These are phyloP conservation scores for Acrocalymma vagum DNA, from an alignment of 2,329 filamentous ascomycete genomes.

Conservation along the genomic window DNA sequence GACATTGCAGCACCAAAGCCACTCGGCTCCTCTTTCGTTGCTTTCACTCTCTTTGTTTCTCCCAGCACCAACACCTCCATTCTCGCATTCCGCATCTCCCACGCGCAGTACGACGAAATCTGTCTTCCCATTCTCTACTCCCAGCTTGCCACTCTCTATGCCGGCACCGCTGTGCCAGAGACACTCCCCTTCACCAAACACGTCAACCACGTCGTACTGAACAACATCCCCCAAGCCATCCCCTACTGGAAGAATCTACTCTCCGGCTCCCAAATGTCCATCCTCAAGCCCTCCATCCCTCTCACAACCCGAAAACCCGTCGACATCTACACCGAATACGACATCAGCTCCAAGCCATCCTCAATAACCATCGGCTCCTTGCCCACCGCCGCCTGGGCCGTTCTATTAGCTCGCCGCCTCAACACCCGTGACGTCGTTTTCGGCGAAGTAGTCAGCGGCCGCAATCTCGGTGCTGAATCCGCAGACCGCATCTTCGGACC, in stretches of 20 bases:
- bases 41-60: slow-evolving; percentile 62
- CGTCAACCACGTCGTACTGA: slow-evolving; percentile 49
- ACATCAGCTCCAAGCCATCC: slow-evolving; percentile 53
- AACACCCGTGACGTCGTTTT: slow-evolving; percentile 67
- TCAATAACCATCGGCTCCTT: slow-evolving; percentile 71
- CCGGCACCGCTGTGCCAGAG: slow-evolving; percentile 38
- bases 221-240: slow-evolving; percentile 58
- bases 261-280: slow-evolving; percentile 60
- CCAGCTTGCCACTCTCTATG: slow-evolving; percentile 66
- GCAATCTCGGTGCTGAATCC: slow-evolving; percentile 65
- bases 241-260: slow-evolving; percentile 70
- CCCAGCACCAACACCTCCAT: slow-evolving; percentile 62
- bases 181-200: slow-evolving; percentile 57
- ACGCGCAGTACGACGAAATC: slow-evolving; percentile 75
- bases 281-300: slow-evolving; percentile 43
- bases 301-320: slow-evolving; percentile 36
- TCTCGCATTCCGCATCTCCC: slow-evolving; percentile 70
- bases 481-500: slow-evolving; percentile 69
- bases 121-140: slow-evolving; percentile 69
- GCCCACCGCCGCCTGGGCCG: slow-evolving; percentile 73
- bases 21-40: slow-evolving; percentile 59
- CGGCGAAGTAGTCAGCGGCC: slow-evolving; percentile 71
- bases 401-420: slow-evolving; percentile 66
- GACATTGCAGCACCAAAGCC: slow-evolving; percentile 66
- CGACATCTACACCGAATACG: slow-evolving; percentile 42